phyloP scores from a whole-genome alignment of 805 yeast species.

The Saccharomycopsis sp. region DNA sequence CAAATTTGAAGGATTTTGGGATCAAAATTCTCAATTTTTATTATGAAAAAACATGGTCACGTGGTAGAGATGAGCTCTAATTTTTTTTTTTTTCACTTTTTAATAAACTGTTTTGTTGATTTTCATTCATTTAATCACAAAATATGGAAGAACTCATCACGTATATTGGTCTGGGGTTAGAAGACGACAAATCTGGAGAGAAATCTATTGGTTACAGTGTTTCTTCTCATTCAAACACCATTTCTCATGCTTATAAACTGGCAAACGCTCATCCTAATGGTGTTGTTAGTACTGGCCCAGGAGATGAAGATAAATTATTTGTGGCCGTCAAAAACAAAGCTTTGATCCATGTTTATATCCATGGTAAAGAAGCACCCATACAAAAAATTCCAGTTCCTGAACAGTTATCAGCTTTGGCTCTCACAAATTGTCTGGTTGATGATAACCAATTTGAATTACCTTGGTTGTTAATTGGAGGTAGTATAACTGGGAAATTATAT shows the following conservation, averaged over 20 bases:
- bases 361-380: conserved; percentile 43
- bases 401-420: conserved; percentile 46
- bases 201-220: conserved; percentile 32
- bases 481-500: conserved; percentile 65
- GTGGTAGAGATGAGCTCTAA: neutral
- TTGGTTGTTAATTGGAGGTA: conserved; percentile 64
- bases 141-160: conserved; percentile 42
- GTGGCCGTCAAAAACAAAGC: conserved; percentile 67
- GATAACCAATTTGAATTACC: conserved; percentile 39
- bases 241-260: conserved; percentile 34
- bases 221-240: conserved; percentile 33
- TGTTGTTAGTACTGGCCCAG: conserved; percentile 43
- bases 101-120: neutral
- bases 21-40: no score
- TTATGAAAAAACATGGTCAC: no score
- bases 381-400: conserved; percentile 84
- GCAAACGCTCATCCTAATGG: conserved; percentile 40
- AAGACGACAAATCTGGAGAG: conserved; percentile 35
- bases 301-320: conserved; percentile 43
- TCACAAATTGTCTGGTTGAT: conserved; percentile 22
- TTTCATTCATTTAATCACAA: neutral
- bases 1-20: no score
- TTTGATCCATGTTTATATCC: conserved; percentile 51
- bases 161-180: conserved; percentile 35
- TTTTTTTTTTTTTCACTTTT: neutral